Evolutionary conservation across 805 yeast genomes (phyloP).

Genomic region (Suhomyces canberraensis): DNA sequence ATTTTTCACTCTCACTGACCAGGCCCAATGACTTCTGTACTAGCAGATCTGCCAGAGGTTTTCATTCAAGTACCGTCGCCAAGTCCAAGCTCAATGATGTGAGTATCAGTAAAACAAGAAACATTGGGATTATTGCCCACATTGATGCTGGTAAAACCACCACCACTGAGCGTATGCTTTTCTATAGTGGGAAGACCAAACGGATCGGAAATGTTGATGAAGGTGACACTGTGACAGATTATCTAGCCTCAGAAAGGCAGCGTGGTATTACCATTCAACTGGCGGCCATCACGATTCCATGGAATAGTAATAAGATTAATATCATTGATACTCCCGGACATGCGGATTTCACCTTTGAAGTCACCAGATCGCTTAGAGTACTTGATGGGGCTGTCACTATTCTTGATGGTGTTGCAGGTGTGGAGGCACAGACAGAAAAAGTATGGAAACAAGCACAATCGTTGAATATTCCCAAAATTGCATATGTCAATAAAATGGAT

Average conservation of each 20-base stretch:
- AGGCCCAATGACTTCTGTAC: too few relatives aligned
- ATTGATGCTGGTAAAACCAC: conserved; percentile 99
- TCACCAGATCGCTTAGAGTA: conserved; percentile 81
- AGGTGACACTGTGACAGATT: conserved; percentile 96
- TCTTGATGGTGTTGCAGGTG: conserved; percentile 95
- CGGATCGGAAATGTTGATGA: conserved; percentile 91
- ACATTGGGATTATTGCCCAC: conserved; percentile 97
- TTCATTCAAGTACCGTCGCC: not conserved
- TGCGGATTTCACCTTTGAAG: conserved; percentile 96
- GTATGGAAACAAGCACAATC: conserved; percentile 87
- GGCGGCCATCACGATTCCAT: conserved; percentile 89
- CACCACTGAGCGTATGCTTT: conserved; percentile 94
- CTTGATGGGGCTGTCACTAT: conserved; percentile 93
- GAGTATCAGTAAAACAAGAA: conserved; percentile 50
- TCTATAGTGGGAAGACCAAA: conserved; percentile 74
- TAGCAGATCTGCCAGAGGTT: too few relatives aligned
- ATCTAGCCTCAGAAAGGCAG: conserved; percentile 80
- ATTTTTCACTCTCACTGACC: too few relatives aligned
- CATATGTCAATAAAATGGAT: conserved; percentile 93
- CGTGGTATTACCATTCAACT: conserved; percentile 95
- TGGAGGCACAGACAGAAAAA: conserved; percentile 96
- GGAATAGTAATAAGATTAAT: conserved; percentile 77
- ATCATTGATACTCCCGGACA: conserved; percentile 98
- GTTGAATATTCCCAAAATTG: conserved; percentile 66
- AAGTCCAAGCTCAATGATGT: conserved; percentile 23